Evolutionary conservation across 768 basidiomycete species (phyloP).

Genomic region (Pisolithus albus): DNA sequence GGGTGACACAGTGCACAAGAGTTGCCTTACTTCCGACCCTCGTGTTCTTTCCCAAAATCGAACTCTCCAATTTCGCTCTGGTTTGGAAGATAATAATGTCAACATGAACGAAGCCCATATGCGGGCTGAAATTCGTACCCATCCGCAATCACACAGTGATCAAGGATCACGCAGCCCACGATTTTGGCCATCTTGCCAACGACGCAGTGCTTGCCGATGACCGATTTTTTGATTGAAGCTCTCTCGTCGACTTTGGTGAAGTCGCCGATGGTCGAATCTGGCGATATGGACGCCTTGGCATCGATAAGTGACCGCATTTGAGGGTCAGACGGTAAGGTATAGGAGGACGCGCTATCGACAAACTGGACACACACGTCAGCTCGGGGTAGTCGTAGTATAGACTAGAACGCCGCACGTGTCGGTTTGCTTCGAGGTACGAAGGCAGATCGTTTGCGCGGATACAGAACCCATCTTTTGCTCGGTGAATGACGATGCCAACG

Average conservation of each 20-base stretch:
- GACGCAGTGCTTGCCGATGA: slow-evolving; percentile 76
- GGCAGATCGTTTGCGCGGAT: slow-evolving; percentile 72
- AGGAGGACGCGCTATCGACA: slow-evolving; percentile 46
- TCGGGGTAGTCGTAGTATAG: slow-evolving; percentile 4
- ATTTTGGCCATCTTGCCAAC: slow-evolving; percentile 85
- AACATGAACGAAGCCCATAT: slow-evolving; percentile 3
- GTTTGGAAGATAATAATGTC: slow-evolving; percentile 1
- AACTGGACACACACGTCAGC: slow-evolving; percentile 29
- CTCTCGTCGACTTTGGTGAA: slow-evolving; percentile 80
- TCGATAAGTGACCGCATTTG: slow-evolving; percentile 67
- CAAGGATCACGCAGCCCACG: slow-evolving; percentile 73
- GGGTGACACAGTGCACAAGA: slow-evolving; percentile 60
- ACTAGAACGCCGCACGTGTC: slow-evolving; percentile 47
- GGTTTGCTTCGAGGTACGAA: slow-evolving; percentile 73
- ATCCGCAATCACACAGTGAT: slow-evolving; percentile 84
- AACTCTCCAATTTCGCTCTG: slow-evolving; percentile 73
- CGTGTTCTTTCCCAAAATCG: slow-evolving; percentile 69
- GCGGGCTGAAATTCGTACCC: slow-evolving; percentile 42
- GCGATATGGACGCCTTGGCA: slow-evolving; percentile 74
- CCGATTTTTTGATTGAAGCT: slow-evolving; percentile 70
- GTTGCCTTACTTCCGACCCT: slow-evolving; percentile 67
- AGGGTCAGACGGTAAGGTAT: slow-evolving; percentile 50
- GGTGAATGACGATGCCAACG: slow-evolving; percentile 59
- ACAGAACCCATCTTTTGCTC: slow-evolving; percentile 45
- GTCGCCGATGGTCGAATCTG: slow-evolving; percentile 74